phyloP scores from a whole-genome alignment of 257 asterid genomes.

The Nicotiana paniculata region DNA sequence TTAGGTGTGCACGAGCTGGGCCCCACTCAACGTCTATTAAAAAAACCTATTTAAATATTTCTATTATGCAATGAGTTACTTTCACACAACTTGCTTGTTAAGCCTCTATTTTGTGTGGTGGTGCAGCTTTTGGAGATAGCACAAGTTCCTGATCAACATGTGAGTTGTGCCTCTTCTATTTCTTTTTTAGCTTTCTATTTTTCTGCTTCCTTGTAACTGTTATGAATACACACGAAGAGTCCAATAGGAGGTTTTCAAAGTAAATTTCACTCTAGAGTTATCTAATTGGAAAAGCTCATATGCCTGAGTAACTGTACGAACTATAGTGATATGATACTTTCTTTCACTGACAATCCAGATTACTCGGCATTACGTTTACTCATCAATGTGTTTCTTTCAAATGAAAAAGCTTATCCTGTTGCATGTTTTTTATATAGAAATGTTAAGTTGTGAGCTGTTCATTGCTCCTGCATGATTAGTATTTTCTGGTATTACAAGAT shows the following conservation, averaged over 20 bases:
- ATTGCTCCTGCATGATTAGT: background rate
- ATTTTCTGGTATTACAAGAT: background rate
- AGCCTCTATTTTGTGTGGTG: constrained; percentile 20
- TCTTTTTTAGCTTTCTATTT: background rate
- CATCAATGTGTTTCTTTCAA: background rate
- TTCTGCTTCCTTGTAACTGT: background rate
- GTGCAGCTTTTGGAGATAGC: constrained; percentile 97
- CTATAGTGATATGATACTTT: background rate
- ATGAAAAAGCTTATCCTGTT: background rate
- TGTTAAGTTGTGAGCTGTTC: background rate
- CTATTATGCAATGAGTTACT: background rate
- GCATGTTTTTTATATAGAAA: background rate
- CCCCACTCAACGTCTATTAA: no score
- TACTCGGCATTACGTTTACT: background rate
- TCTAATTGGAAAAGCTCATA: background rate
- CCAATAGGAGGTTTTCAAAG: background rate
- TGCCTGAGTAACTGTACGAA: background rate
- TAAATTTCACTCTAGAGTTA: background rate
- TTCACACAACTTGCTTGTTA: background rate
- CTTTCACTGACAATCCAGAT: background rate
- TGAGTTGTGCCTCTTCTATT: constrained; percentile 30
- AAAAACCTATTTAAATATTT: no score
- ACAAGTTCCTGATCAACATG: constrained; percentile 94
- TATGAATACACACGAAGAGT: background rate
- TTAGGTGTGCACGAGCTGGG: no score